Conservation (phyloP, 179 eudicot genomes). For the Nepenthes alata region DNA sequence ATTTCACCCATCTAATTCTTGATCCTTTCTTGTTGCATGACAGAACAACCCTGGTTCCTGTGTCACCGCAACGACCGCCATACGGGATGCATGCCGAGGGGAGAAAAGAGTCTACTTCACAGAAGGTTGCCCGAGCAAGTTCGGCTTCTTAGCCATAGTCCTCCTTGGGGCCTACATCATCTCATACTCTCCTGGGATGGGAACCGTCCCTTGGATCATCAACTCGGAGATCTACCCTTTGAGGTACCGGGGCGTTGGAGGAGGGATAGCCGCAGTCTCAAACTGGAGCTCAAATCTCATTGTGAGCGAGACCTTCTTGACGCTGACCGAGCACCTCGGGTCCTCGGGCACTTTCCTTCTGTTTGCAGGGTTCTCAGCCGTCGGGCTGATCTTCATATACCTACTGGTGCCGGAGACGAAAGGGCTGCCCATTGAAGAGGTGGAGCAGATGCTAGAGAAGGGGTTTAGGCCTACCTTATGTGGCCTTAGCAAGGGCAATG, state of each 20-base stretch:
- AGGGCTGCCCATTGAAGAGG: conserved; percentile 24
- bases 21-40: background rate
- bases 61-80: background rate
- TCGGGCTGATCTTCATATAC: conserved; percentile 17
- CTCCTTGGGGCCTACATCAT: conserved; percentile 22
- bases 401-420: conserved; percentile 26
- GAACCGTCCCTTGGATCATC: conserved; percentile 24
- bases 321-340: conserved; percentile 18
- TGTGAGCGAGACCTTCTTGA: conserved; percentile 22
- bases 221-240: conserved; percentile 30
- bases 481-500: background rate
- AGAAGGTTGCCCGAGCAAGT: conserved; percentile 20
- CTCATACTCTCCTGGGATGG: conserved; percentile 24
- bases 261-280: conserved; percentile 24
- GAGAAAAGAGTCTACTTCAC: conserved; percentile 22
- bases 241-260: conserved; percentile 21
- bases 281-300: conserved; percentile 27
- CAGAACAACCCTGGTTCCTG: conserved; percentile 19
- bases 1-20: no score
- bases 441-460: conserved; percentile 19
- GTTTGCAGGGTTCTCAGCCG: conserved; percentile 16
- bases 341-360: conserved; percentile 22
- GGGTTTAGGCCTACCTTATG: conserved; percentile 13
- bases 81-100: conserved; percentile 12
- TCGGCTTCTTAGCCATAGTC: conserved; percentile 19